phyloP scores from a whole-genome alignment of 768 basidiomycete species.

The Phanerodontia chrysosporium region DNA sequence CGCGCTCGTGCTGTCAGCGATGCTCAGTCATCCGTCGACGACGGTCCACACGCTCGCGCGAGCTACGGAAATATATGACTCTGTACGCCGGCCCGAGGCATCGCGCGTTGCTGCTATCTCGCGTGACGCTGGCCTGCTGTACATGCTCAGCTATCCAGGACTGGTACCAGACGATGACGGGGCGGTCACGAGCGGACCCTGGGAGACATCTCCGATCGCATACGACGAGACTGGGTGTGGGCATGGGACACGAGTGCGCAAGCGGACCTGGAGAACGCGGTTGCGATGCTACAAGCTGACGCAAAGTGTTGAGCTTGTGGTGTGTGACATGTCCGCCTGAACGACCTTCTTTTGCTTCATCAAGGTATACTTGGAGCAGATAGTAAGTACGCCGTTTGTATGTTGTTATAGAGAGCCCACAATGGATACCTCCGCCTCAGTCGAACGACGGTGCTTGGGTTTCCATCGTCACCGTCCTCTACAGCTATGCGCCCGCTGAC shows the following conservation, averaged over 20 bases:
- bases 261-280: slow-evolving; percentile 35
- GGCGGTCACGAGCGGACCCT: slow-evolving; percentile 30
- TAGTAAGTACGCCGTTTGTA: too few species aligned
- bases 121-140: slow-evolving; percentile 25
- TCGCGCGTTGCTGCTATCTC: slow-evolving; percentile 23
- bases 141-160: slow-evolving; percentile 22
- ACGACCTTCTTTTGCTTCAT: too few species aligned
- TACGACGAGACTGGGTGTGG: slow-evolving; percentile 61
- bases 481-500: too few species aligned
- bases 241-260: slow-evolving; percentile 49
- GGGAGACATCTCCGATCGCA: slow-evolving; percentile 33
- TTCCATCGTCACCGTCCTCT: too few species aligned
- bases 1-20: slow-evolving; percentile 32
- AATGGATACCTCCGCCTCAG: too few species aligned
- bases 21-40: slow-evolving; percentile 40
- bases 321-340: too few species aligned
- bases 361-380: too few species aligned
- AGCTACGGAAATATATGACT: slow-evolving; percentile 28
- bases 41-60: slow-evolving; percentile 16
- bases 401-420: too few species aligned
- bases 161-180: slow-evolving; percentile 20
- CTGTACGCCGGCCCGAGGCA: slow-evolving; percentile 27
- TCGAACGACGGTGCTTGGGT: too few species aligned
- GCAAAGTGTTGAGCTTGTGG: too few species aligned
- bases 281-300: slow-evolving; percentile 18